These are phyloP conservation scores for Ilex asprella DNA, from an alignment of 257 asterid species.

Conservation along the genomic window DNA sequence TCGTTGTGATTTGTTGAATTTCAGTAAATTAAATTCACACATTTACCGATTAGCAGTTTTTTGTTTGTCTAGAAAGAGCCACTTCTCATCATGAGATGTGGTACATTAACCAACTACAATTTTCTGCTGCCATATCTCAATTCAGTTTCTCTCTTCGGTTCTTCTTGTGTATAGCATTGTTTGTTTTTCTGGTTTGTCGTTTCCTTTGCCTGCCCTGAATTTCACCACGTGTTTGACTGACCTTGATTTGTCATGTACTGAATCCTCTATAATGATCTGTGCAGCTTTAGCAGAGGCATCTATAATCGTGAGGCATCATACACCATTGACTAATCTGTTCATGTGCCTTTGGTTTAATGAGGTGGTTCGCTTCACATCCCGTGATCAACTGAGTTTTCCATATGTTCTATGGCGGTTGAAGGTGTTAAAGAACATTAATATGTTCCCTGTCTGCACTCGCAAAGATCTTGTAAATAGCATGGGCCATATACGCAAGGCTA, in stretches of 20 bases:
- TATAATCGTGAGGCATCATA: slow-evolving; percentile 91
- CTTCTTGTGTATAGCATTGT: too few relatives aligned
- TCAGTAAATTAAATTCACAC: too few relatives aligned
- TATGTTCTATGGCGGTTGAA: slow-evolving; percentile 85
- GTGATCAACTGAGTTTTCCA: slow-evolving; percentile 95
- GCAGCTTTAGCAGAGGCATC: slow-evolving; percentile 99
- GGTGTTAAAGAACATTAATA: slow-evolving; percentile 47
- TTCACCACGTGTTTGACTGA: too few relatives aligned
- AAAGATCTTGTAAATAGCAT: slow-evolving; percentile 97
- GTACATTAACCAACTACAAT: too few relatives aligned
- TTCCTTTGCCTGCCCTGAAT: too few relatives aligned
- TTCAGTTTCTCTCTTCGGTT: too few relatives aligned
- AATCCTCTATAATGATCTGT: slow-evolving; percentile 8
- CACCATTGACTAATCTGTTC: slow-evolving; percentile 53
- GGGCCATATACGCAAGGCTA: slow-evolving; percentile 96
- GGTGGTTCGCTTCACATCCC: slow-evolving; percentile 95
- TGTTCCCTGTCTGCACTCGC: slow-evolving; percentile 93
- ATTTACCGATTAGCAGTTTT: too few relatives aligned
- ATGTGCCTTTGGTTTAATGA: slow-evolving; percentile 96
- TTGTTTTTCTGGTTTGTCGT: too few relatives aligned
- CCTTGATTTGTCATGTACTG: background rate
- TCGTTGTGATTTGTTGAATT: too few relatives aligned
- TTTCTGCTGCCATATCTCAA: too few relatives aligned
- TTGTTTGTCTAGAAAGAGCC: too few relatives aligned
- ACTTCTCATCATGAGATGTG: too few relatives aligned